A percentile compares a stretch with the other conserved stretches of the same genome.
phyloP scores from a whole-genome alignment of 495 filamentous ascomycete genomes.

The Penicillium coprophilum region DNA sequence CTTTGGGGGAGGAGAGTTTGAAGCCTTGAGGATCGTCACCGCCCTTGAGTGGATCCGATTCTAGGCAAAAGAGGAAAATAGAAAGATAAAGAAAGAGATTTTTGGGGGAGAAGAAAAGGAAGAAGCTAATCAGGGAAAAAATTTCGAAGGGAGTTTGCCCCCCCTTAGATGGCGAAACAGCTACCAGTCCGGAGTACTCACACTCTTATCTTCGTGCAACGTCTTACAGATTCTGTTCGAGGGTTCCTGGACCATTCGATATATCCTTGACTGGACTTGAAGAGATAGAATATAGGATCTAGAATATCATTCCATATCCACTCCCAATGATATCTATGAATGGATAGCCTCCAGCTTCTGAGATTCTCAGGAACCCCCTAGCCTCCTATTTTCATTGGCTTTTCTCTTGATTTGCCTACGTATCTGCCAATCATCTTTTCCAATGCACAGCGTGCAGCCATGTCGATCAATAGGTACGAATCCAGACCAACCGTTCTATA shows the following conservation, averaged over 20 bases:
- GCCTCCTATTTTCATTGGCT: too few species aligned
- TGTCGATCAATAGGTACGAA: conserved; percentile 1
- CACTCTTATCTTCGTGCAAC: neutral
- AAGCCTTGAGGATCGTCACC: conserved; percentile 26
- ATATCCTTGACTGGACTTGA: too few species aligned
- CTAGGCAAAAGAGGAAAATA: neutral
- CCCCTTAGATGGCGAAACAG: too few species aligned
- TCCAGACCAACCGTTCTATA: too few species aligned
- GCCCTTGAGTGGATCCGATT: conserved; percentile 20
- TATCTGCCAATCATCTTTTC: neutral
- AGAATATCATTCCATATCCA: too few species aligned
- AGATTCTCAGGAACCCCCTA: too few species aligned
- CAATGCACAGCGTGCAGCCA: conserved; percentile 2
- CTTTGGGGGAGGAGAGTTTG: conserved; percentile 14
- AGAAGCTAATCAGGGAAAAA: neutral
- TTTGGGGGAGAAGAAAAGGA: neutral
- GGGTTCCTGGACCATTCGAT: too few species aligned
- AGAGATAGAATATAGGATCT: too few species aligned
- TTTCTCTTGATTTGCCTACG: neutral
- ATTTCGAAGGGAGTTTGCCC: neutral
- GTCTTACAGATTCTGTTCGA: neutral
- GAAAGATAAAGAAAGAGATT: neutral
- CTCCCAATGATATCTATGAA: too few species aligned
- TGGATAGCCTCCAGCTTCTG: too few species aligned
- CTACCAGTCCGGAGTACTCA: too few species aligned